Percentiles rank a stretch among this genome's conserved stretches.
Evolutionary conservation across 129 eudicot species (phyloP).

Genomic region (Calendula officinalis): DNA sequence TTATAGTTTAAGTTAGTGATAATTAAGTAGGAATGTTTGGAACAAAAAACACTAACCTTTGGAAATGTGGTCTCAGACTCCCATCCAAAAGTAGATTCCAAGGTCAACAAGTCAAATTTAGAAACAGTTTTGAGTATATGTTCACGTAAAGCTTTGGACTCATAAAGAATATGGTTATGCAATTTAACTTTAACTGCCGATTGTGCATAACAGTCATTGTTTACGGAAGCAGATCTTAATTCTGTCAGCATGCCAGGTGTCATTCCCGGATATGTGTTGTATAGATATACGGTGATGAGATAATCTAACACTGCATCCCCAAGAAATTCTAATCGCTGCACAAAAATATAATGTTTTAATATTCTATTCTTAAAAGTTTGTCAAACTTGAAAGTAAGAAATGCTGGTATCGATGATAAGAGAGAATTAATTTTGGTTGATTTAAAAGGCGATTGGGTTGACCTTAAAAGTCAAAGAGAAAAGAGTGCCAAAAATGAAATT

Average conservation of each 20-base stretch:
- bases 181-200: conserved; percentile 54
- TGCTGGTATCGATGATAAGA: not conserved
- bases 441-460: not conserved
- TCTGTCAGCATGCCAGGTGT: conserved; percentile 82
- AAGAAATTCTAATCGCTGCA: conserved; percentile 85
- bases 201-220: conserved; percentile 78
- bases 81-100: conserved; percentile 63
- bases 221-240: conserved; percentile 86
- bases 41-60: conserved; percentile 44
- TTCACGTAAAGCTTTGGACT: conserved; percentile 54
- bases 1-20: too few relatives aligned
- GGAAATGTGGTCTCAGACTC: conserved; percentile 65
- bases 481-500: not conserved
- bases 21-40: too few relatives aligned
- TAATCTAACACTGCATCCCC: conserved; percentile 90
- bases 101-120: conserved; percentile 25
- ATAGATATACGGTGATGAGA: conserved; percentile 58
- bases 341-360: not conserved
- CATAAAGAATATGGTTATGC: conserved; percentile 72
- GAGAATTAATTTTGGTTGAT: not conserved
- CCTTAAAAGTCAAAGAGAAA: too few relatives aligned
- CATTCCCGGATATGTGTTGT: conserved; percentile 59
- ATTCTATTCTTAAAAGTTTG: too few relatives aligned
- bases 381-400: too few relatives aligned
- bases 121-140: conserved; percentile 39